Base-by-base conservation (phyloP, 306 rosid genomes). In the Pachyrhizus erosus region DNA sequence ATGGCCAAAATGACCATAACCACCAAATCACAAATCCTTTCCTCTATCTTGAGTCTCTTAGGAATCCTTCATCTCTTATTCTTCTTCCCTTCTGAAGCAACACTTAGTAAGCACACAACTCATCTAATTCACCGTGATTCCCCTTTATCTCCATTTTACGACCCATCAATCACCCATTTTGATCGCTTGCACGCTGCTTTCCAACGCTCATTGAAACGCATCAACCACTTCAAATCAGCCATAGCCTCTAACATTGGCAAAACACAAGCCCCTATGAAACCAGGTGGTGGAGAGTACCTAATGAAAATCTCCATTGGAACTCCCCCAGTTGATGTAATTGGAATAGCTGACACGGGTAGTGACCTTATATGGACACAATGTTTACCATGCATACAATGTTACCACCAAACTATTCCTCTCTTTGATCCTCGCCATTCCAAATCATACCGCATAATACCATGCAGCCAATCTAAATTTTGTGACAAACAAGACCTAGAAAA, bases 311-410 rank as follows among this genome's bases (percentile, higher is more conserved):
- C 92, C 0, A 12, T 90, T 0, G 96, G 96, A 43, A 90, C 94
- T 11, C 92, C 93, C 0, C 87, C 90, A 0, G 73, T 85, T 0
- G 54, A 82, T 33, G 4, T 87, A 11, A 70, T 86, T 20, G 94
- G 87, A 5, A 84, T 91, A 9, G 91, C 82, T 0, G 97, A 93
- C 65, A 90, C 90, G 0, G 96, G 97, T 13, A 90, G 97, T 21
- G 96, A 90, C 18, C 89, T 91, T 0, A 89, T 70, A 0, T 91
- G 94, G 96, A 82, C 88, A 2, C 97, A 93, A 18, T 93, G 94
- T 75, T 37, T 86, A 64, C 96, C 94, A 14, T 91, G 93, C 66
- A 37, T 14, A 4, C 5, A 72, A 1, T 92, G 92, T 61, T 91
- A 80, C 87, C 70, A 86, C 20, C 95, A 93, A 78, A 76, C 26